Conservation (phyloP, 805 yeast genomes). For the Scheffersomyces stipitis region DNA sequence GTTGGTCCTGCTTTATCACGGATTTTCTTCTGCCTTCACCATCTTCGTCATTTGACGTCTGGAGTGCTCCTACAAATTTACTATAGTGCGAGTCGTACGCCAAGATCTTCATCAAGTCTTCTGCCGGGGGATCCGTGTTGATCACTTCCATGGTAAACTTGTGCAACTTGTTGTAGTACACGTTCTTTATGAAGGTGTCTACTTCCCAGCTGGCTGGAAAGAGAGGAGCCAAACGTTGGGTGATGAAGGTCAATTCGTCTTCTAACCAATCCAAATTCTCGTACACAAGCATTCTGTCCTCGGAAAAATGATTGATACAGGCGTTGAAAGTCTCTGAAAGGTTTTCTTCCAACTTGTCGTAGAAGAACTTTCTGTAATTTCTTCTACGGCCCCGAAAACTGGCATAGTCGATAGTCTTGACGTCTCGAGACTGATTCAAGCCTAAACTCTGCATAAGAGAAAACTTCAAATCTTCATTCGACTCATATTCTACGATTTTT, state of each 20-base stretch:
- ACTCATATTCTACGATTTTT: conserved; percentile 79
- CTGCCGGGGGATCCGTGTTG: conserved; percentile 76
- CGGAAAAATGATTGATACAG: conserved; percentile 54
- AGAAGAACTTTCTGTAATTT: conserved; percentile 62
- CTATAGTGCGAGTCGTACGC: conserved; percentile 72
- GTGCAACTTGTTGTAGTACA: conserved; percentile 69
- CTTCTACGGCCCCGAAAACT: conserved; percentile 43
- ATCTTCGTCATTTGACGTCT: conserved; percentile 15
- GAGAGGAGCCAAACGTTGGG: conserved; percentile 53
- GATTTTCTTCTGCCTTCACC: conserved; percentile 15
- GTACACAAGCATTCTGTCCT: conserved; percentile 56
- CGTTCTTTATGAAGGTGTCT: conserved; percentile 55
- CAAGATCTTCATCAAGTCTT: conserved; percentile 67
- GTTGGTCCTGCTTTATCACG: conserved; percentile 32
- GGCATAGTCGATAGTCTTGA: conserved; percentile 25
- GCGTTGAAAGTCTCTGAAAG: conserved; percentile 67
- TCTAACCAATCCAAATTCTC: conserved; percentile 81
- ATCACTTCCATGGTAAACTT: conserved; percentile 62
- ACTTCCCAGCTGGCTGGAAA: conserved; percentile 79
- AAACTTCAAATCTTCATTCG: conserved; percentile 66
- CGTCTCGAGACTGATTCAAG: conserved; percentile 16
- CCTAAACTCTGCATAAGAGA: conserved; percentile 30
- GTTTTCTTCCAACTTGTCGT: conserved; percentile 55
- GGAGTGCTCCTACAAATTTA: conserved; percentile 30
- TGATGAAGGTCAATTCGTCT: conserved; percentile 70